A percentile compares a stretch with the other conserved stretches of the same genome.
phyloP scores from a whole-genome alignment of 495 filamentous ascomycete species.

The Lineolata rhizophorae region DNA sequence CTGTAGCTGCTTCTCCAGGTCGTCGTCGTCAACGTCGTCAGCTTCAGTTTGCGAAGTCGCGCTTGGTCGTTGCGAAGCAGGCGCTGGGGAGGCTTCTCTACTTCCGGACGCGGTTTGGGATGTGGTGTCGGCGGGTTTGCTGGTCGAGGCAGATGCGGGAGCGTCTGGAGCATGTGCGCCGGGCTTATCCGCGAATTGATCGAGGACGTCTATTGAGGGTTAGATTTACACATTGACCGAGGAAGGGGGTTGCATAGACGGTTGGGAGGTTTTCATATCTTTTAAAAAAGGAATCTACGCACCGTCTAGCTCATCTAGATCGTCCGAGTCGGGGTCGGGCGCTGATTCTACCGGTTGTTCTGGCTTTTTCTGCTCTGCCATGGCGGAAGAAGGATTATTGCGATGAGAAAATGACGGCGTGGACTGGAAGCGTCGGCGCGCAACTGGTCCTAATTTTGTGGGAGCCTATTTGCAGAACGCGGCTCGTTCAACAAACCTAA shows the following conservation, averaged over 20 bases:
- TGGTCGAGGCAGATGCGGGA: conserved; percentile 10
- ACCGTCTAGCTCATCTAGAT: conserved; percentile 86
- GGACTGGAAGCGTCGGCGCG: too few relatives aligned
- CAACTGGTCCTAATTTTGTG: too few relatives aligned
- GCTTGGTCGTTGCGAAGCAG: too few relatives aligned
- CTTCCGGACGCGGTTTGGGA: too few relatives aligned
- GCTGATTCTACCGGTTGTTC: conserved; percentile 22
- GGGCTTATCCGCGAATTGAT: conserved; percentile 72
- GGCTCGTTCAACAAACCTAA: too few relatives aligned
- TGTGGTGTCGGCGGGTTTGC: too few relatives aligned
- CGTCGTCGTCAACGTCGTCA: conserved; percentile 34
- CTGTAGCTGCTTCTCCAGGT: conserved; percentile 68
- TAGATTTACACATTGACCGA: too few relatives aligned
- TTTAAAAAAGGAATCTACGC: too few relatives aligned
- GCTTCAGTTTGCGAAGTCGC: conserved; percentile 11
- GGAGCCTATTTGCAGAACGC: too few relatives aligned
- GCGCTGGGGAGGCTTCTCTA: too few relatives aligned
- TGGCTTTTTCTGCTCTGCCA: not conserved
- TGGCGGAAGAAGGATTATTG: not conserved
- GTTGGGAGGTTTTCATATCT: too few relatives aligned
- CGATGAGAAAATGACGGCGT: not conserved
- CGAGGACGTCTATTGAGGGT: conserved; percentile 61
- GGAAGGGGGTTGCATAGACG: too few relatives aligned
- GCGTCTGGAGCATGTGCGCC: conserved; percentile 2
- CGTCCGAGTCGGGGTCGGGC: conserved; percentile 62